Percentiles rank a stretch among this genome's conserved stretches.
These are phyloP conservation scores for Schizophyllum commune DNA, from an alignment of 1,284 basidiomycete genomes.

Conservation along the genomic window DNA sequence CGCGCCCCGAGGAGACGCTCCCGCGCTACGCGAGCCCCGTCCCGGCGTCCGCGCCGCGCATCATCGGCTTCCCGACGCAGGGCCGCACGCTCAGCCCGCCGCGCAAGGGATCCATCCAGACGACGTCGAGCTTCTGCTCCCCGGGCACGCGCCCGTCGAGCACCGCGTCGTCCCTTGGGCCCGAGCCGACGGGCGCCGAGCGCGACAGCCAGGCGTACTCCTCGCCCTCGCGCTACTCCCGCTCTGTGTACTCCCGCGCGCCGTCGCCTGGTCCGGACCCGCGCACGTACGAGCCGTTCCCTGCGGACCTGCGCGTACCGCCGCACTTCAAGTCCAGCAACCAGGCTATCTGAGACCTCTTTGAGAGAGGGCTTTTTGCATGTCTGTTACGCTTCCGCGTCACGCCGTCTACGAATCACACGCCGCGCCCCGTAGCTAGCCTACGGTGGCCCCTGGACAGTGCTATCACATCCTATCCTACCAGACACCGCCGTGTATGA, in stretches of 20 bases:
- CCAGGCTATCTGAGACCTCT: background rate
- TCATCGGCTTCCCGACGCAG: background rate
- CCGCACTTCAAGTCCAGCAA: background rate
- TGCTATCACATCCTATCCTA: background rate
- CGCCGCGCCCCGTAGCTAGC: background rate
- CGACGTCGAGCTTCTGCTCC: background rate
- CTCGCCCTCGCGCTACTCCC: background rate
- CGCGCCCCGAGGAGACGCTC: constrained; percentile 46
- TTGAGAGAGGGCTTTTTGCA: background rate
- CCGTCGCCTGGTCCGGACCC: background rate
- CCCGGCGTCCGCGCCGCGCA: constrained; percentile 3
- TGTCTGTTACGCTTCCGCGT: background rate
- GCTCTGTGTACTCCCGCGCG: background rate
- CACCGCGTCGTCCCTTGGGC: background rate
- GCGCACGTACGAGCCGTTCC: background rate
- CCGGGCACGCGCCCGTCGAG: background rate
- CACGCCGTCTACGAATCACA: background rate
- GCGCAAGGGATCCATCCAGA: background rate
- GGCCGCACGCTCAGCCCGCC: background rate
- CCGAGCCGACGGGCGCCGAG: background rate
- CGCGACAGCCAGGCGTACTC: background rate
- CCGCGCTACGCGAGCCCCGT: constrained; percentile 39
- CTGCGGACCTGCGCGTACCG: background rate
- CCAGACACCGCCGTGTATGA: background rate
- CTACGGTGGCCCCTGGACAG: background rate